A percentile compares a stretch with the other conserved stretches of the same genome.
Conservation (phyloP, 345 rosid species). For the Sonneratia alba region DNA sequence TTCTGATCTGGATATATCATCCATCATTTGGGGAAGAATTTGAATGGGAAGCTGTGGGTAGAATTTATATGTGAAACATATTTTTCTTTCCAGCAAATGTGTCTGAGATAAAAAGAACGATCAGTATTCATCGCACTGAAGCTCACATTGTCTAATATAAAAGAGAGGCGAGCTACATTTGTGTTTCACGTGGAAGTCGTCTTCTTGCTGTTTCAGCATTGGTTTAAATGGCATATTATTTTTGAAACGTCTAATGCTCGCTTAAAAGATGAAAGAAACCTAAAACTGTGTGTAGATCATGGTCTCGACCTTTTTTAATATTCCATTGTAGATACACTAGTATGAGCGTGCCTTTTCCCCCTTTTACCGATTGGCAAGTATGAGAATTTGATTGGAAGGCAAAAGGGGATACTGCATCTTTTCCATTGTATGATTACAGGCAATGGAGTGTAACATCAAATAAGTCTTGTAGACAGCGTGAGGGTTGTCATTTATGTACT, state of each 20-base stretch:
- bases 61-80: background rate
- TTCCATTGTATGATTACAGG: background rate
- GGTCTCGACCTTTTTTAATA: too few relatives aligned
- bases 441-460: background rate
- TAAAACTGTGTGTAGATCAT: background rate
- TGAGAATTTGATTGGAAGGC: background rate
- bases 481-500: background rate
- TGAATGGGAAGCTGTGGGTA: background rate
- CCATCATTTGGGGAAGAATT: background rate
- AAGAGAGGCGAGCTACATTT: background rate
- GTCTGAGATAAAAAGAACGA: background rate
- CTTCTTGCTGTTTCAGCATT: background rate
- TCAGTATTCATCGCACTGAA: background rate
- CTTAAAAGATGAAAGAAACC: background rate
- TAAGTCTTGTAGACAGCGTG: background rate
- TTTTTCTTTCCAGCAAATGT: background rate
- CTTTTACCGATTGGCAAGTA: background rate
- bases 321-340: background rate
- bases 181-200: background rate
- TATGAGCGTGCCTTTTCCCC: background rate
- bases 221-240: background rate
- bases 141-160: background rate
- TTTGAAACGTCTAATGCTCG: background rate
- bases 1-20: background rate
- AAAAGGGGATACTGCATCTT: background rate